Evolutionary conservation across 352 stramenopile genomes (phyloP).

Genomic region (Phytophthora pisi): DNA sequence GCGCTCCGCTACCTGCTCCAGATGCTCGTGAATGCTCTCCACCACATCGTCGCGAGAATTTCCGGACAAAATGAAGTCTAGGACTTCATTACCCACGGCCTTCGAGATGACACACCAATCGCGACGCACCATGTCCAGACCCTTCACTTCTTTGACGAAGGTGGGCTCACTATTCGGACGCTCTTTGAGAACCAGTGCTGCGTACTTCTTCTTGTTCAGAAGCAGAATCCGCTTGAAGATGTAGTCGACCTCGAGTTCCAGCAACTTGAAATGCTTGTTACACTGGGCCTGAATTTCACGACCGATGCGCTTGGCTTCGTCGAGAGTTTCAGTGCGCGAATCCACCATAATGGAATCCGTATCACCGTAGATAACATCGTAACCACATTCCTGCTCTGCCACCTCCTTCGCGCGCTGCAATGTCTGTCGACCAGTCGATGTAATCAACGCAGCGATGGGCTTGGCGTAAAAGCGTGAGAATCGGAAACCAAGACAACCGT

Average conservation of each 20-base stretch:
- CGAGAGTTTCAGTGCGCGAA: conserved; percentile 92
- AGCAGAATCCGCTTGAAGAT: conserved; percentile 99
- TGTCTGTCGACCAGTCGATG: conserved; percentile 97
- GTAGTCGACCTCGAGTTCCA: conserved; percentile 99
- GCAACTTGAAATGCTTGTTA: conserved; percentile 98
- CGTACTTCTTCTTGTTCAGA: conserved; percentile 99
- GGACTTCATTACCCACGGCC: conserved; percentile 94
- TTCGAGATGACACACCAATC: conserved; percentile 99
- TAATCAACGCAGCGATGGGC: conserved; percentile 99
- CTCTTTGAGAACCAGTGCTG: conserved; percentile 95
- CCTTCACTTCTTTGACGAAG: conserved; percentile 98
- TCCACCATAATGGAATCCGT: conserved; percentile 99
- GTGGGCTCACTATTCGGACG: conserved; percentile 47
- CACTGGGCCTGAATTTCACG: conserved; percentile 97
- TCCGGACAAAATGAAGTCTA: conserved; percentile 98
- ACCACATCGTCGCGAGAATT: conserved; percentile 95
- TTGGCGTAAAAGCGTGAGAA: conserved; percentile 99
- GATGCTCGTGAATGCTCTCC: conserved; percentile 96
- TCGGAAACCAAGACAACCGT: conserved; percentile 99
- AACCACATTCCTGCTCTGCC: conserved; percentile 95
- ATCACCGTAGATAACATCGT: conserved; percentile 99
- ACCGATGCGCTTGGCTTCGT: conserved; percentile 94
- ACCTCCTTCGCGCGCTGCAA: conserved; percentile 98
- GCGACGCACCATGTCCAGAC: conserved; percentile 96
- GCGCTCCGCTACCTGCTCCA: conserved; percentile 90